Percentiles rank a stretch among this genome's conserved stretches.
These are phyloP conservation scores for Coemansia erecta DNA, from an alignment of 192 early-diverging fungal species.

Conservation along the genomic window DNA sequence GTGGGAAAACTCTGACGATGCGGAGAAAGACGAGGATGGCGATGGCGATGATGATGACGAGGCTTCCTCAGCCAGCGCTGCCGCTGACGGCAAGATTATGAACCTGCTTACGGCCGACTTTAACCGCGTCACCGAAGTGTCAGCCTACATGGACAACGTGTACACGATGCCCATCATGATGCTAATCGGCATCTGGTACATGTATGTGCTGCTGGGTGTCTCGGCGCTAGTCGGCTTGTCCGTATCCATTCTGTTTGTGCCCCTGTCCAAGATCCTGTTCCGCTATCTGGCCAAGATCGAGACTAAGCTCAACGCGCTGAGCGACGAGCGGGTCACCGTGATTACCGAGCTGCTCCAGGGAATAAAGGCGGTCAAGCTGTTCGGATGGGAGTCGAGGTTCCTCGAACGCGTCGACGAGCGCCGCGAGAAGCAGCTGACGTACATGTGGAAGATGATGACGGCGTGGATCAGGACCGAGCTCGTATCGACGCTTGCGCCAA, in stretches of 20 bases:
- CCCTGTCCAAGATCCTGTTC: constrained; percentile 55
- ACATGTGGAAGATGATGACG: constrained; percentile 52
- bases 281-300: constrained; percentile 57
- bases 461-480: constrained; percentile 54
- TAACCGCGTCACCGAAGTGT: constrained; percentile 58
- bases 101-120: constrained; percentile 74
- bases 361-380: constrained; percentile 90
- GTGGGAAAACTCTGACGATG: constrained; percentile 44
- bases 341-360: constrained; percentile 86
- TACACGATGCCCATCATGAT: constrained; percentile 64
- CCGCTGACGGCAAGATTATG: constrained; percentile 66
- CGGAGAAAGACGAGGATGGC: constrained; percentile 13
- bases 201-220: constrained; percentile 75
- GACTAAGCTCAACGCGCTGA: constrained; percentile 57
- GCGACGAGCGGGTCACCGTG: constrained; percentile 72
- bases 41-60: constrained; percentile 21
- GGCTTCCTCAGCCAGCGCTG: constrained; percentile 28
- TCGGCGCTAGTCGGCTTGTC: constrained; percentile 76
- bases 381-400: constrained; percentile 79
- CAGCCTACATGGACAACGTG: constrained; percentile 58
- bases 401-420: constrained; percentile 59
- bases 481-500: constrained; percentile 59
- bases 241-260: constrained; percentile 61
- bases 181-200: constrained; percentile 61
- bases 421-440: constrained; percentile 64